phyloP scores from a whole-genome alignment of 257 asterid genomes.

The Scutellaria barbata region DNA sequence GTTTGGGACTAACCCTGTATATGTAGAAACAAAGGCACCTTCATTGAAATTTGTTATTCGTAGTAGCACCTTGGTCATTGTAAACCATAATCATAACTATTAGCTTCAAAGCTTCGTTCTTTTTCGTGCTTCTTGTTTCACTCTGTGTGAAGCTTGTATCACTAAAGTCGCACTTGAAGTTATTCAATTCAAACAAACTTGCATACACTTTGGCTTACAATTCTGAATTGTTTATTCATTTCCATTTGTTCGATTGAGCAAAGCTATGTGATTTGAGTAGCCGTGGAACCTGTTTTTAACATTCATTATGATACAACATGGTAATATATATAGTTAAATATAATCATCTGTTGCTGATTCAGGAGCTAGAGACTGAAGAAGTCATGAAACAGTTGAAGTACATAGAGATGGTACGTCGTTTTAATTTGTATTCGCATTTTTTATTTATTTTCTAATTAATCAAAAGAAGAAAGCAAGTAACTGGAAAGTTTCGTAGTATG shows the following conservation, averaged over 20 bases:
- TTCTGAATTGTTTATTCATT: neutral
- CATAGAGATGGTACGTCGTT: conserved; percentile 66
- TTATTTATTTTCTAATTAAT: neutral
- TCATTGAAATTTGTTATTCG: too few species aligned
- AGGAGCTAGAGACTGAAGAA: conserved; percentile 86
- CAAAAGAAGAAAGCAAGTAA: too few species aligned
- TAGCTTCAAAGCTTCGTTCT: too few species aligned
- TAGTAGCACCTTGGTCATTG: too few species aligned
- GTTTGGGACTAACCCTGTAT: too few species aligned
- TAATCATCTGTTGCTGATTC: conserved; percentile 40
- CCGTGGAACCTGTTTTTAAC: neutral
- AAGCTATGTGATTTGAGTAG: too few species aligned
- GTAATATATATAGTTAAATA: neutral
- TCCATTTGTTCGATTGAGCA: conserved; percentile 1
- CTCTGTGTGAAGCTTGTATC: too few species aligned
- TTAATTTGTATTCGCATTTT: neutral
- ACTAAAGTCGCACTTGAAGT: too few species aligned
- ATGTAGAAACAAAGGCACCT: too few species aligned
- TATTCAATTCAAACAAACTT: neutral
- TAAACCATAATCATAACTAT: too few species aligned
- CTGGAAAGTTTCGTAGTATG: too few species aligned
- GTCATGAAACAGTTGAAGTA: conserved; percentile 83
- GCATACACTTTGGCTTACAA: neutral
- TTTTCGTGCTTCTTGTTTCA: too few species aligned
- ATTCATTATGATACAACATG: conserved; percentile 1